Evolutionary conservation across 805 yeast genomes (phyloP).

Genomic region (Yamadazyma insecticola): DNA sequence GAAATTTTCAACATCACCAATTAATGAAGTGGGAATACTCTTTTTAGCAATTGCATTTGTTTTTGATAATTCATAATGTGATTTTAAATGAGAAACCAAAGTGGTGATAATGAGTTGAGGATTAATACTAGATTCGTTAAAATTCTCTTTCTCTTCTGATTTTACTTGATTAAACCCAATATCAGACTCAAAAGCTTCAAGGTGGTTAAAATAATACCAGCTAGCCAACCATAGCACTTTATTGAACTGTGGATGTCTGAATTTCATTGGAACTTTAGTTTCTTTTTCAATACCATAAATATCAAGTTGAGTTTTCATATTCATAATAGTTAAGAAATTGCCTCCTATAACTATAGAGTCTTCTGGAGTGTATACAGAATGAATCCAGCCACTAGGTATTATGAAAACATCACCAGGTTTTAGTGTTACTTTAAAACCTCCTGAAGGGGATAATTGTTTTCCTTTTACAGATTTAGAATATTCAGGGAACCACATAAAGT

Average conservation of each 20-base stretch:
- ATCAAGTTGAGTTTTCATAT: constrained; percentile 57
- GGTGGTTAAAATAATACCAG: constrained; percentile 33
- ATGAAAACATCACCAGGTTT: constrained; percentile 68
- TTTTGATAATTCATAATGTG: constrained; percentile 30
- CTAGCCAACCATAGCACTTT: constrained; percentile 67
- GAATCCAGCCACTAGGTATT: constrained; percentile 93
- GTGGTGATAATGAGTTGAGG: not conserved
- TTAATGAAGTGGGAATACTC: constrained; percentile 26
- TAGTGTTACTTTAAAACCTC: constrained; percentile 53
- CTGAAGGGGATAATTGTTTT: constrained; percentile 21
- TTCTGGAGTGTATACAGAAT: constrained; percentile 77
- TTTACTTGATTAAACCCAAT: constrained; percentile 5
- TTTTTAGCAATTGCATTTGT: constrained; percentile 27
- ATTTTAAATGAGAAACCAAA: constrained; percentile 20
- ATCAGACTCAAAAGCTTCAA: constrained; percentile 17
- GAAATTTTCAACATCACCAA: constrained; percentile 24
- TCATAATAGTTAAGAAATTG: constrained; percentile 66
- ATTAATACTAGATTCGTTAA: not conserved
- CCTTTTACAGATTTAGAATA: constrained; percentile 28
- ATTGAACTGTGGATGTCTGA: constrained; percentile 74
- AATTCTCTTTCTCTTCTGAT: not conserved
- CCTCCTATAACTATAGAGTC: constrained; percentile 88
- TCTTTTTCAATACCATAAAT: constrained; percentile 58
- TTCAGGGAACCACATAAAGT: constrained; percentile 61
- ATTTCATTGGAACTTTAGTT: constrained; percentile 71